Base-by-base conservation (phyloP, 495 filamentous ascomycete species). In the Penicillium antarcticum region DNA sequence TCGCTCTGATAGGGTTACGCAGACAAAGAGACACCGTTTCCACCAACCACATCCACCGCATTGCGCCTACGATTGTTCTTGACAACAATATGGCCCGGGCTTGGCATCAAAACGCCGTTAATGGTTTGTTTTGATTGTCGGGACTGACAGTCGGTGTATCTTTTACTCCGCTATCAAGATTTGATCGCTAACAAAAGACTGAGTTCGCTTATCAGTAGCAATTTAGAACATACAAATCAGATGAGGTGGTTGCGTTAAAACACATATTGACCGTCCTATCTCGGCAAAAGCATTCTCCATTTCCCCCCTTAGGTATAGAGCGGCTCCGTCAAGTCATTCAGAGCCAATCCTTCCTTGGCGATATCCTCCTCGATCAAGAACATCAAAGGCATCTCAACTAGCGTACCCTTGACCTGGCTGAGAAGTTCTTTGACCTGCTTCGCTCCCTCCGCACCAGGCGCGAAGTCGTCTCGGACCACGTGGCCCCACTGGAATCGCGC, bases 301-400 rank as follows among this genome's bases (percentile, higher is more conserved):
- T 31, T 11, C 49, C 42, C 44, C 29, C 18, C 45, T 67, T 56
- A 95, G 11, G 91, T 96, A 67, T 95, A 96, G 37, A 96, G 71
- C 55, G 86, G 86, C 67, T 90, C 84, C 16, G 91, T 96, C 58
- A 95, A 73, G 8, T 79, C 80, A 74, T 95, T 94, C 70, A 95
- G 68, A 37, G 79, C 78, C 62, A 95, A 46, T 4, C 92, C 92
- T 54, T 90, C 82, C 76, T 92, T 84, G 4, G 92, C 92, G 64
- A 97, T 80, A 71, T 96, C 91, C 67, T 89, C 82, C 21, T 90
- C 88, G 58, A 85, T 85, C 65, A 97, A 69, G 69, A 97, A 97
- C 55, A 88, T 75, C 58, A 97, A 72, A 43, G 92, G 90, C 92
- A 96, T 96, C 75, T 96, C 87, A 18, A 96, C 91, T 37, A 96